These are phyloP conservation scores for Aureobasidium sp. DNA, from an alignment of 2,329 filamentous ascomycete species.

Conservation along the genomic window DNA sequence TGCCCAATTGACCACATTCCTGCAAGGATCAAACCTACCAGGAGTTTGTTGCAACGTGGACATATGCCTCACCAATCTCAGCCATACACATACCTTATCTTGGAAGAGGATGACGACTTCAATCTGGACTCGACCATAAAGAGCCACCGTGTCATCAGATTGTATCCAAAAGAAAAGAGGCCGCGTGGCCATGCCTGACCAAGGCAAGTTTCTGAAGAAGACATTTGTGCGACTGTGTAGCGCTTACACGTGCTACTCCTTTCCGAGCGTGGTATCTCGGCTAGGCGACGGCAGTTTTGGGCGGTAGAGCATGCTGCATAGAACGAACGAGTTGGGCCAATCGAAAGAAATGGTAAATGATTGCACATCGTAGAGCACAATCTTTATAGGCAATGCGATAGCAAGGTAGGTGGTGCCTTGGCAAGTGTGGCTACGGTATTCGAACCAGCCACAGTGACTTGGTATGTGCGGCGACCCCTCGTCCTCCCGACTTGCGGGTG, in stretches of 20 bases:
- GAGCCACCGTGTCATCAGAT: slow-evolving; percentile 9
- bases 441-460: neutral
- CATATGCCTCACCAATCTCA: neutral
- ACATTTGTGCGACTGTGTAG: neutral
- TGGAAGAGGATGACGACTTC: neutral
- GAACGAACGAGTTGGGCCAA: neutral
- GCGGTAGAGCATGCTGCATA: neutral
- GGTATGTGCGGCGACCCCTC: slow-evolving; percentile 1
- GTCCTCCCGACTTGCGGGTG: neutral
- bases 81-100: neutral
- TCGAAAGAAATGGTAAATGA: neutral
- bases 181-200: slow-evolving; percentile 2
- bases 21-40: neutral
- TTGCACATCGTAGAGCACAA: too few relatives aligned
- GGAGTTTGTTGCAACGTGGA: neutral
- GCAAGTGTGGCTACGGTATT: neutral
- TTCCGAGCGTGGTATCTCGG: neutral
- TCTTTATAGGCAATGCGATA: neutral
- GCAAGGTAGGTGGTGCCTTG: too few relatives aligned
- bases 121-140: neutral
- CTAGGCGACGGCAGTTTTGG: neutral
- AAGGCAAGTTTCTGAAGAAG: neutral
- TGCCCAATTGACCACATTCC: neutral
- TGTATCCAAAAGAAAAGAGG: neutral
- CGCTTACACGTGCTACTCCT: neutral